phyloP scores from a whole-genome alignment of 768 basidiomycete species.

The Suillus weaverae region DNA sequence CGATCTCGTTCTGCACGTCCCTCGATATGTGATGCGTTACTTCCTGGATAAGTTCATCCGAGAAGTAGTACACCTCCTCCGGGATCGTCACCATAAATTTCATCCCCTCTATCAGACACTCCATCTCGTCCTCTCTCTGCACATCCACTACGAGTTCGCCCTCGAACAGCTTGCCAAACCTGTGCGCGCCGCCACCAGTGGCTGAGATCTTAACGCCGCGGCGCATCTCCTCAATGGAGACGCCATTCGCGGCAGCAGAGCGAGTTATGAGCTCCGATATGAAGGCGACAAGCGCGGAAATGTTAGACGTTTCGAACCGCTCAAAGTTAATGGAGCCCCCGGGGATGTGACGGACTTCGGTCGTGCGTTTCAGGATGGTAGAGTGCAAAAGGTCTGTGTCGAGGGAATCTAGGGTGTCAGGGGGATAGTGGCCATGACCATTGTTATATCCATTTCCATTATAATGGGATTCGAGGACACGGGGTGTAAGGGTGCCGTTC shows the following conservation, averaged over 20 bases:
- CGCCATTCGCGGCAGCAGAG: conserved; percentile 83
- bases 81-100: conserved; percentile 96
- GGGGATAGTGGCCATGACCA: conserved; percentile 17
- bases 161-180: conserved; percentile 83
- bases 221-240: conserved; percentile 89
- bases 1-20: conserved; percentile 6
- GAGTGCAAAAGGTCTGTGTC: conserved; percentile 53
- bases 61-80: conserved; percentile 98
- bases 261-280: conserved; percentile 83
- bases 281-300: conserved; percentile 82
- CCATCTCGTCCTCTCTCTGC: conserved; percentile 95
- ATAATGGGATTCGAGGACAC: conserved; percentile 60
- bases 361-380: conserved; percentile 65
- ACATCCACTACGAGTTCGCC: conserved; percentile 81
- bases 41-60: conserved; percentile 89
- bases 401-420: conserved; percentile 33
- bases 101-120: conserved; percentile 93
- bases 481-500: conserved; percentile 81
- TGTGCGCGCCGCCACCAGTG: conserved; percentile 96
- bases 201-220: conserved; percentile 95
- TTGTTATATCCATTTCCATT: conserved; percentile 24
- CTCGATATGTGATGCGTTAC: conserved; percentile 38
- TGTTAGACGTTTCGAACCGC: conserved; percentile 91
- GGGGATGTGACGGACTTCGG: conserved; percentile 69
- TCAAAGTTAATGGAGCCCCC: conserved; percentile 98